Evolutionary conservation across 805 yeast genomes (phyloP).

Genomic region (Zygotorulaspora chibaensis): DNA sequence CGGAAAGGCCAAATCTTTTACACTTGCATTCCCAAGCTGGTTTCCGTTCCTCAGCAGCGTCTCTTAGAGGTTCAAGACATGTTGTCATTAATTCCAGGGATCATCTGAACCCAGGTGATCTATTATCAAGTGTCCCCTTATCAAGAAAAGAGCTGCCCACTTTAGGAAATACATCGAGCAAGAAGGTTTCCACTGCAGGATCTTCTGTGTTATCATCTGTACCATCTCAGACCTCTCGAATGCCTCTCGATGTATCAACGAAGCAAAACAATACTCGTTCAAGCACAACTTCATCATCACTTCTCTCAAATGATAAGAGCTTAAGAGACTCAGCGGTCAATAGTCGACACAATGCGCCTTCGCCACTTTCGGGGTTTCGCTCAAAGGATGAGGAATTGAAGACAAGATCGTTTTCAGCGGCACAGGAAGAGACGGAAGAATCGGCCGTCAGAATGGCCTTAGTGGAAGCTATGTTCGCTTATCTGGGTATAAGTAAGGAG

Average conservation of each 20-base stretch:
- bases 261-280: not conserved
- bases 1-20: slow-evolving; percentile 10
- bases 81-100: slow-evolving; percentile 52
- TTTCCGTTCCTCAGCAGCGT: slow-evolving; percentile 7
- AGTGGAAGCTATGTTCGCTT: slow-evolving; percentile 63
- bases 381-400: slow-evolving; percentile 25
- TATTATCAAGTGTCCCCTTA: slow-evolving; percentile 75
- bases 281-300: slow-evolving; percentile 8
- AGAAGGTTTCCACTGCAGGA: slow-evolving; percentile 1
- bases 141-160: slow-evolving; percentile 37
- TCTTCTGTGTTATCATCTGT: slow-evolving; percentile 7
- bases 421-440: slow-evolving; percentile 70
- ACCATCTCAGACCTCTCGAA: slow-evolving; percentile 6
- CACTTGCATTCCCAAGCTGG: slow-evolving; percentile 7
- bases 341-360: not conserved
- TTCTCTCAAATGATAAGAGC: slow-evolving; percentile 1
- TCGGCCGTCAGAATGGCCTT: slow-evolving; percentile 58
- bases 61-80: slow-evolving; percentile 39
- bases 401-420: slow-evolving; percentile 42
- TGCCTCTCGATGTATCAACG: not conserved
- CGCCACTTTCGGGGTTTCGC: slow-evolving; percentile 2
- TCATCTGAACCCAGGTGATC: slow-evolving; percentile 75
- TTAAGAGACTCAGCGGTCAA: not conserved
- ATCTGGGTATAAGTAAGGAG: slow-evolving; percentile 57
- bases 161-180: slow-evolving; percentile 2